phyloP scores from a whole-genome alignment of 192 early-diverging fungal species.

The Coemansia sp. region DNA sequence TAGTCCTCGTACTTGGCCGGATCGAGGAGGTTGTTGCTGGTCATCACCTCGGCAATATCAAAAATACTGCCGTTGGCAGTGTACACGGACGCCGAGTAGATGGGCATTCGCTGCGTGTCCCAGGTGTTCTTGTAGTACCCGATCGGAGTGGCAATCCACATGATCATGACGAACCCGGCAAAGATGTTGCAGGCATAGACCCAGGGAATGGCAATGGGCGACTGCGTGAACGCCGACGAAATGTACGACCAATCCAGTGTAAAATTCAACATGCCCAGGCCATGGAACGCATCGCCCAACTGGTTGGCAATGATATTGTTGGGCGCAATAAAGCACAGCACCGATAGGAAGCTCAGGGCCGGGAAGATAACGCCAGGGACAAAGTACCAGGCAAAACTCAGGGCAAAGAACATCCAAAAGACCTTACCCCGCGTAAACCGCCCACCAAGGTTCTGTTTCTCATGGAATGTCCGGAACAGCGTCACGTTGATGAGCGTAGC shows the following conservation, averaged over 20 bases:
- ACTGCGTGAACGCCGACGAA: conserved; percentile 50
- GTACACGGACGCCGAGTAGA: conserved; percentile 53
- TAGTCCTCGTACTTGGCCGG: conserved; percentile 52
- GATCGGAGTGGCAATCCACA: conserved; percentile 69
- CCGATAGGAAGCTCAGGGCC: conserved; percentile 56
- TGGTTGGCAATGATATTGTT: conserved; percentile 43
- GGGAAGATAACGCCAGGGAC: conserved; percentile 67
- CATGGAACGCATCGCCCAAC: conserved; percentile 48
- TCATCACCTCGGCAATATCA: conserved; percentile 55
- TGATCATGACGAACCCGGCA: conserved; percentile 62
- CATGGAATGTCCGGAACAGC: conserved; percentile 73
- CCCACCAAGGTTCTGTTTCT: conserved; percentile 47
- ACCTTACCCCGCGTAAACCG: conserved; percentile 49
- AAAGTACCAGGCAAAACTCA: conserved; percentile 53
- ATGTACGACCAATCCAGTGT: conserved; percentile 72
- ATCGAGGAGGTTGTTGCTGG: conserved; percentile 51
- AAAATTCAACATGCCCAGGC: conserved; percentile 65
- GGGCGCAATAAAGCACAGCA: conserved; percentile 55
- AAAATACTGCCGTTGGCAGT: conserved; percentile 52
- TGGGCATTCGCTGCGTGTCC: conserved; percentile 52
- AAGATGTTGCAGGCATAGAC: conserved; percentile 65
- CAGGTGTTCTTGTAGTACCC: conserved; percentile 65
- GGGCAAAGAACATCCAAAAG: conserved; percentile 48
- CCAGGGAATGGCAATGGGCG: conserved; percentile 71
- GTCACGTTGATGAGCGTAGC: conserved; percentile 67